phyloP scores from a whole-genome alignment of 768 basidiomycete species.

The Russula brevipes region DNA sequence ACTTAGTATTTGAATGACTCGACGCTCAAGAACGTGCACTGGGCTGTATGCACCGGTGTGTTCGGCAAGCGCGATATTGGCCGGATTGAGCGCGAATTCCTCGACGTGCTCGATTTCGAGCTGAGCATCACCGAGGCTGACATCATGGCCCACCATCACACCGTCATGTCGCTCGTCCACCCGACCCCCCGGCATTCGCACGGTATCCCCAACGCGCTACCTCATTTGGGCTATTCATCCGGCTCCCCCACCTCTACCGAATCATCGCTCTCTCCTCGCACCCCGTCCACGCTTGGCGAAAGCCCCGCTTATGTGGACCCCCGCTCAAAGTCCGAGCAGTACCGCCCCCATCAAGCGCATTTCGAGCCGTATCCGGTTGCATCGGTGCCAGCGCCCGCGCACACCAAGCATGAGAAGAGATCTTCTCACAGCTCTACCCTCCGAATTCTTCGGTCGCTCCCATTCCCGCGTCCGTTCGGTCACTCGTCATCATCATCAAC shows the following conservation, averaged over 20 bases:
- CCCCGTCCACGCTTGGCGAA: not conserved
- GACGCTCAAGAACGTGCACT: conserved; percentile 81
- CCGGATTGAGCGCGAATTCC: conserved; percentile 72
- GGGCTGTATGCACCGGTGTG: conserved; percentile 73
- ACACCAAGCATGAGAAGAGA: not conserved
- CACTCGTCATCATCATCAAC: not conserved
- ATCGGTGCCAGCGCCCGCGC: conserved; percentile 2
- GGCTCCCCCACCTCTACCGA: conserved; percentile 16
- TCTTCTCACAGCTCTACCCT: conserved; percentile 17
- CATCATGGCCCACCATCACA: conserved; percentile 41
- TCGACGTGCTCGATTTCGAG: conserved; percentile 73
- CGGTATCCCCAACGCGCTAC: not conserved
- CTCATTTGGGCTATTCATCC: conserved; percentile 4
- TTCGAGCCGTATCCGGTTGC: not conserved
- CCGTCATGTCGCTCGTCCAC: conserved; percentile 28
- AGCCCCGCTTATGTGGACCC: not conserved
- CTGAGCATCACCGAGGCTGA: conserved; percentile 58
- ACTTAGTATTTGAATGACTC: conserved; percentile 79
- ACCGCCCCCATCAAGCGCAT: not conserved
- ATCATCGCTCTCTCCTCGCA: conserved; percentile 21
- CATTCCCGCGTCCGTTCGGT: conserved; percentile 19
- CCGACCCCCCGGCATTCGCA: conserved; percentile 7
- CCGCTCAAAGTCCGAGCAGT: not conserved
- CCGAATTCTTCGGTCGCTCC: conserved; percentile 22
- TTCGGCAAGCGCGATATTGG: conserved; percentile 75